Conservation (phyloP, 2,329 filamentous ascomycete species). For the Eutypella sp. region DNA sequence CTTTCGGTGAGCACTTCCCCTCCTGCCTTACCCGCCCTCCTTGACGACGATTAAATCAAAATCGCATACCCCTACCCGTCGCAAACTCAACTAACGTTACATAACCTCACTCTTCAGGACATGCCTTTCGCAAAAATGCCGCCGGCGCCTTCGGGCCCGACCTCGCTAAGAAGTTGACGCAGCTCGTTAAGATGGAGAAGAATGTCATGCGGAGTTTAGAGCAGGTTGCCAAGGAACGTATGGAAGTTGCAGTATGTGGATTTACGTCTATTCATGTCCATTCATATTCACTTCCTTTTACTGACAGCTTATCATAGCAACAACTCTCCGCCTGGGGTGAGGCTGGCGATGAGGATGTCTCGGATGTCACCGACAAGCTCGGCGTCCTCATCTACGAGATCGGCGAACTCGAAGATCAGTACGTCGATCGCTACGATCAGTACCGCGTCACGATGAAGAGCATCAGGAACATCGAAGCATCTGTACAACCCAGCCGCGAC, state of each 20-base stretch:
- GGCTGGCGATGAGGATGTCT: slow-evolving; percentile 92
- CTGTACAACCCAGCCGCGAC: slow-evolving; percentile 95
- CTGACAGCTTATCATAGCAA: slow-evolving; percentile 55
- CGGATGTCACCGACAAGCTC: slow-evolving; percentile 97
- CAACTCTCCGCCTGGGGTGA: slow-evolving; percentile 99
- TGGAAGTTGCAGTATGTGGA: slow-evolving; percentile 91
- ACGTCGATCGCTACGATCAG: slow-evolving; percentile 97
- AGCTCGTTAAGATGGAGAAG: slow-evolving; percentile 99
- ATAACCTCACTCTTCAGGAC: too few species aligned
- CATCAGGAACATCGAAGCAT: slow-evolving; percentile 97
- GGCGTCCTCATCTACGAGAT: slow-evolving; percentile 98
- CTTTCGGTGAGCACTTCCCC: slow-evolving; percentile 63
- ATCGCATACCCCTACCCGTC: too few species aligned
- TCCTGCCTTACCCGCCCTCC: slow-evolving; percentile 2
- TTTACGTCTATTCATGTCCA: background rate
- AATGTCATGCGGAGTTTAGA: slow-evolving; percentile 99
- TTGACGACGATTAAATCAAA: too few species aligned
- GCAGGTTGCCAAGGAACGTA: slow-evolving; percentile 87
- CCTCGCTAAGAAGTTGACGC: slow-evolving; percentile 93
- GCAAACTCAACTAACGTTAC: too few species aligned
- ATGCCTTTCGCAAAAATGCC: slow-evolving; percentile 67
- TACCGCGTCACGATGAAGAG: slow-evolving; percentile 99
- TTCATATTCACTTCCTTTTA: slow-evolving; percentile 1
- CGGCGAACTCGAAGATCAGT: slow-evolving; percentile 95
- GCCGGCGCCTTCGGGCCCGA: slow-evolving; percentile 78